phyloP scores from a whole-genome alignment of 2,329 filamentous ascomycete species.

The Stagonosporopsis chrysanthemi region DNA sequence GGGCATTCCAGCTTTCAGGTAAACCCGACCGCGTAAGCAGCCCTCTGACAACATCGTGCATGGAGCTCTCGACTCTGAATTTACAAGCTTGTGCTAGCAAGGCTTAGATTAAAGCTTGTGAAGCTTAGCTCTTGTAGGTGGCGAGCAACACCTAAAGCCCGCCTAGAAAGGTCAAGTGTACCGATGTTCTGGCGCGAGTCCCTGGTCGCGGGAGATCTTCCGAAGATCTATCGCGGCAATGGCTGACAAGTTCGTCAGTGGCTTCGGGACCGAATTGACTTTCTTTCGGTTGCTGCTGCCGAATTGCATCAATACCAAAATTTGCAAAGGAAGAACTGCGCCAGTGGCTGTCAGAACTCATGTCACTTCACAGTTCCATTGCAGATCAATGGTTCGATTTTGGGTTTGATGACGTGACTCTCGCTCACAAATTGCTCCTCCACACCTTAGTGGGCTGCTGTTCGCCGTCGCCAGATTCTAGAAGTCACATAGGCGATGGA shows the following conservation, averaged over 20 bases:
- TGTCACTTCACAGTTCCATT: background rate
- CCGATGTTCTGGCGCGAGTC: background rate
- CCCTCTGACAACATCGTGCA: background rate
- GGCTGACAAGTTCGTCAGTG: background rate
- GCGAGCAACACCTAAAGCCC: background rate
- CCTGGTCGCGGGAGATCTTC: conserved; percentile 3
- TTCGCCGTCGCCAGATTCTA: too few species aligned
- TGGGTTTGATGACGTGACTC: background rate
- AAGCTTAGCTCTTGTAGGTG: background rate
- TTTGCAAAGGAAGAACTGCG: background rate
- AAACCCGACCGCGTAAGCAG: background rate
- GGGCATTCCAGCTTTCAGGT: background rate
- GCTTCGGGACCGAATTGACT: background rate
- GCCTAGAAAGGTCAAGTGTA: background rate
- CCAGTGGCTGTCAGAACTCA: background rate
- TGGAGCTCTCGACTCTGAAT: background rate
- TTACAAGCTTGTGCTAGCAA: background rate
- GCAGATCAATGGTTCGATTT: background rate
- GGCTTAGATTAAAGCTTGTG: conserved; percentile 1
- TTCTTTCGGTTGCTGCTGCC: background rate
- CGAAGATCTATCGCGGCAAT: background rate
- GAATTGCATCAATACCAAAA: background rate
- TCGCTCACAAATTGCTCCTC: background rate
- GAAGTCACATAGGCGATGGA: background rate
- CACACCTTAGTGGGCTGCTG: background rate